Conservation (phyloP, 2,329 filamentous ascomycete genomes). For the Cercospora sp. region DNA sequence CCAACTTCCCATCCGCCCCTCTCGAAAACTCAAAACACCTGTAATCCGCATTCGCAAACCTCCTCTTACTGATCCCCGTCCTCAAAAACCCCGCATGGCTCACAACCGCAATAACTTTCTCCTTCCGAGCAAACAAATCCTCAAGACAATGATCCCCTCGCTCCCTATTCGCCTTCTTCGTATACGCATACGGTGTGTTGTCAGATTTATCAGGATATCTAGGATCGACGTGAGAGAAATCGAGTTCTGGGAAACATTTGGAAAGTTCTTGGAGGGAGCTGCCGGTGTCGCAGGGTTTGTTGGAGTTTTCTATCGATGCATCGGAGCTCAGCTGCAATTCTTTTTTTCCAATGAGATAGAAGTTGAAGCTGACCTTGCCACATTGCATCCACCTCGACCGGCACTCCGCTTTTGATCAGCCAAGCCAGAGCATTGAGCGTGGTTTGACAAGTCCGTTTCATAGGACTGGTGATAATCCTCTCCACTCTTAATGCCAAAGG, state of each 20-base stretch:
- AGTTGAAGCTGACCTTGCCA: slow-evolving; percentile 54
- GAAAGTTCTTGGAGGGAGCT: slow-evolving; percentile 48
- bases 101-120: slow-evolving; percentile 65
- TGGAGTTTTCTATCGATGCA: slow-evolving; percentile 43
- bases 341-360: slow-evolving; percentile 42
- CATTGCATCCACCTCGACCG: slow-evolving; percentile 58
- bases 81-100: slow-evolving; percentile 27
- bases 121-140: slow-evolving; percentile 54
- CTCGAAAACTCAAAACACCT: slow-evolving; percentile 23
- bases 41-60: slow-evolving; percentile 28
- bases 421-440: slow-evolving; percentile 59
- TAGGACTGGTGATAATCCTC: slow-evolving; percentile 63
- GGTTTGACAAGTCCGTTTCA: slow-evolving; percentile 66
- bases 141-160: slow-evolving; percentile 56
- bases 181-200: slow-evolving; percentile 54
- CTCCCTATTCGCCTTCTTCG: slow-evolving; percentile 53
- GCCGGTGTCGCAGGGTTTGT: slow-evolving; percentile 63
- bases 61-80: slow-evolving; percentile 19
- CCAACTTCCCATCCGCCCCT: slow-evolving; percentile 6
- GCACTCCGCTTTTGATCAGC: slow-evolving; percentile 57
- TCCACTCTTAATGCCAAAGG: slow-evolving; percentile 49
- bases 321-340: background rate
- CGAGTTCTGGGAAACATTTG: slow-evolving; percentile 56
- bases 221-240: slow-evolving; percentile 59
- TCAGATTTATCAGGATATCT: slow-evolving; percentile 64